Conservation (phyloP, 2,329 filamentous ascomycete genomes). For the Cladosporium sp. region DNA sequence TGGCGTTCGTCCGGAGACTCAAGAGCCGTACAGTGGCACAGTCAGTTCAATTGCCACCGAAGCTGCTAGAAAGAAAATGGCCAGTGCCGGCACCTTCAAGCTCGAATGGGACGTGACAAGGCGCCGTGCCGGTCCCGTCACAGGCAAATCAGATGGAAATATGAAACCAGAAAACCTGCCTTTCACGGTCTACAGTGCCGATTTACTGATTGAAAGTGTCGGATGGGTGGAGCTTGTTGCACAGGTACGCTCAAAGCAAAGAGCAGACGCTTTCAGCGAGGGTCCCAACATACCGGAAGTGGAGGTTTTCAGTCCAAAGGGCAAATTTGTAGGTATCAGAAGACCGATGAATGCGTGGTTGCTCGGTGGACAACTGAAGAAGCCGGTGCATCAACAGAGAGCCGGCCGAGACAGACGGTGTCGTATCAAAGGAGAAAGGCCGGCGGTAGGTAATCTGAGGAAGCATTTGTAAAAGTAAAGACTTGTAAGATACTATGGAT, state of each 20-base stretch:
- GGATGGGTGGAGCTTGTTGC: conserved; percentile 89
- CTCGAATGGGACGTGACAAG: conserved; percentile 82
- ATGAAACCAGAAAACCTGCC: conserved; percentile 66
- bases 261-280: conserved; percentile 20
- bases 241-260: conserved; percentile 59
- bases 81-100: conserved; percentile 68
- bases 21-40: conserved; percentile 52
- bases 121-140: conserved; percentile 69
- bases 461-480: not conserved
- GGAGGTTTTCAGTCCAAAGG: conserved; percentile 81
- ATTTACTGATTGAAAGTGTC: conserved; percentile 85
- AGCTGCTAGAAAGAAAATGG: conserved; percentile 30
- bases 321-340: conserved; percentile 68
- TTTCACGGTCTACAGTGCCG: conserved; percentile 73
- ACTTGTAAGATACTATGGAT: not conserved
- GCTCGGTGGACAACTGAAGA: conserved; percentile 41
- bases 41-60: conserved; percentile 59
- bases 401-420: conserved; percentile 65
- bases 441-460: conserved; percentile 15
- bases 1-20: conserved; percentile 30
- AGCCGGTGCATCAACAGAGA: conserved; percentile 47
- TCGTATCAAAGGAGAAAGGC: conserved; percentile 23
- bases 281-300: conserved; percentile 53
- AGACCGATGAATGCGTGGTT: conserved; percentile 69
- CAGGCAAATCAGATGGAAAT: conserved; percentile 55